phyloP scores from a whole-genome alignment of 2,329 filamentous ascomycete genomes.

The Teratosphaeria zuluensis region DNA sequence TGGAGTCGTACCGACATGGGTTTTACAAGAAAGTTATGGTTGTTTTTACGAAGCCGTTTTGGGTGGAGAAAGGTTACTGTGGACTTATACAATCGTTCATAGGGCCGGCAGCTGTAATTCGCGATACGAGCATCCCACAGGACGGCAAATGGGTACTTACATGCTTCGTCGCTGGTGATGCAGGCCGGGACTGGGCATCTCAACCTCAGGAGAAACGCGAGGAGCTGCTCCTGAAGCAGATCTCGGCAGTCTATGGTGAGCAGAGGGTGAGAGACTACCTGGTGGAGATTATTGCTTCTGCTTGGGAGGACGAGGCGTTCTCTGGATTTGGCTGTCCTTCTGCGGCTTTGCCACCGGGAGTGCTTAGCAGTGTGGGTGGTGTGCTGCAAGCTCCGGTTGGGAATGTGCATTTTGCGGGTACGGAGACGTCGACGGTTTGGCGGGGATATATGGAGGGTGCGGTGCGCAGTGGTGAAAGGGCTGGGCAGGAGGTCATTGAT shows the following conservation, averaged over 20 bases:
- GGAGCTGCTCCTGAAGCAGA: slow-evolving; percentile 26
- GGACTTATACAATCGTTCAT: slow-evolving; percentile 36
- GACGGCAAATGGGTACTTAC: slow-evolving; percentile 26
- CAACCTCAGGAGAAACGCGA: slow-evolving; percentile 20
- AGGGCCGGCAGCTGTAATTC: slow-evolving; percentile 38
- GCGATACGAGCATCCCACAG: slow-evolving; percentile 33
- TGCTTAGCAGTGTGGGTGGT: slow-evolving; percentile 15
- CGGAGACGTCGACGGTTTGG: slow-evolving; percentile 45
- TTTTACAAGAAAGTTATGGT: slow-evolving; percentile 45
- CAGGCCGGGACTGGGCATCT: slow-evolving; percentile 29
- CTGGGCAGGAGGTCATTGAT: slow-evolving; percentile 36
- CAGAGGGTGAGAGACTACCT: slow-evolving; percentile 21
- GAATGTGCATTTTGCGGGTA: slow-evolving; percentile 45
- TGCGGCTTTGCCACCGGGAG: slow-evolving; percentile 16
- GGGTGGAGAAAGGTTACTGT: slow-evolving; percentile 35
- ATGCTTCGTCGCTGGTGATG: slow-evolving; percentile 33
- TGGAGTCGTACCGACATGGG: slow-evolving; percentile 23
- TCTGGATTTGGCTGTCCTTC: slow-evolving; percentile 21
- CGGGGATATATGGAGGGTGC: slow-evolving; percentile 53
- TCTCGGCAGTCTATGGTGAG: slow-evolving; percentile 23
- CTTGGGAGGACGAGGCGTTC: slow-evolving; percentile 19
- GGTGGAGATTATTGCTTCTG: slow-evolving; percentile 21
- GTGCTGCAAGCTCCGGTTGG: slow-evolving; percentile 19
- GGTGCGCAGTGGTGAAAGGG: slow-evolving; percentile 40
- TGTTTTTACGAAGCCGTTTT: slow-evolving; percentile 38